Conservation (phyloP, 495 filamentous ascomycete species). For the Annulohypoxylon bovei region DNA sequence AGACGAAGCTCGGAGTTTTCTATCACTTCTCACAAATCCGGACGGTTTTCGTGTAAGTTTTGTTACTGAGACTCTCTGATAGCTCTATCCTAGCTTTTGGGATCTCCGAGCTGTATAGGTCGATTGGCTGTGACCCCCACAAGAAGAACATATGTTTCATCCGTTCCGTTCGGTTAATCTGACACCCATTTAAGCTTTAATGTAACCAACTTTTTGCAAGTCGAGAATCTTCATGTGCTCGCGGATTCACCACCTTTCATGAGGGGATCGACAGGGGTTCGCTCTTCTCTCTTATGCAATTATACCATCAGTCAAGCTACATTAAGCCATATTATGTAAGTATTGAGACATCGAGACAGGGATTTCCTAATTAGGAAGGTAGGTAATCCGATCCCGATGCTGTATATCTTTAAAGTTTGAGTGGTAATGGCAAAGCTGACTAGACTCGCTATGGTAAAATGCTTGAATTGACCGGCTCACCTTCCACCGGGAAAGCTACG, state of each 20-base stretch:
- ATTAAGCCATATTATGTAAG: neutral
- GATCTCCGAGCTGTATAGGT: neutral
- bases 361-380: conserved; percentile 1
- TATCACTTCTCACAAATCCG: neutral
- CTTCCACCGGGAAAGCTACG: neutral
- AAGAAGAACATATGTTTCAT: neutral
- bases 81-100: neutral
- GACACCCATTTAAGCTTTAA: neutral
- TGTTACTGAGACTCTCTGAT: neutral
- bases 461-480: neutral
- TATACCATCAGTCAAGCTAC: neutral
- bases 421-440: neutral
- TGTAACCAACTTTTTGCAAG: neutral
- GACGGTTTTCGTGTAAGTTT: neutral
- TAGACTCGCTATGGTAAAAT: neutral
- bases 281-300: neutral
- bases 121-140: neutral
- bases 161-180: neutral
- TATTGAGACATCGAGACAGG: neutral
- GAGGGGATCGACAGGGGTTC: neutral
- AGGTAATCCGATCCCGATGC: neutral
- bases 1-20: neutral
- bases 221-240: neutral
- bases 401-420: neutral
- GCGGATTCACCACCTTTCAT: neutral